Conservation (phyloP, 2,329 filamentous ascomycete genomes). For the Alternaria sp. region DNA sequence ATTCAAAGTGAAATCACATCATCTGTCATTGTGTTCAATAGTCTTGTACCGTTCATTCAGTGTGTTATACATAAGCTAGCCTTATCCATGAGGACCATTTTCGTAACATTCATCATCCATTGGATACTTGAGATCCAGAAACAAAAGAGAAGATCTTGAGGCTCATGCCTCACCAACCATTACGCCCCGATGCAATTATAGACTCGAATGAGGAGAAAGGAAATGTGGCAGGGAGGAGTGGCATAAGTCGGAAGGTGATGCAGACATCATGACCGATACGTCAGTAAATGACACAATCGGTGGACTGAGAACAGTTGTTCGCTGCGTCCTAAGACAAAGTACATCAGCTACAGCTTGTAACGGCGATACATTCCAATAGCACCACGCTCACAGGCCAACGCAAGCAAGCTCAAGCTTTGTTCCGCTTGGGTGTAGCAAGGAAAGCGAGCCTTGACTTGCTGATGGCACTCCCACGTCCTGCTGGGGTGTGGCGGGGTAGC, state of each 20-base stretch:
- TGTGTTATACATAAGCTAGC: slow-evolving; percentile 30
- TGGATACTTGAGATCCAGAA: slow-evolving; percentile 19
- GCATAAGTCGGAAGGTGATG: slow-evolving; percentile 15
- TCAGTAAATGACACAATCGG: slow-evolving; percentile 11
- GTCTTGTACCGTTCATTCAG: slow-evolving; percentile 20
- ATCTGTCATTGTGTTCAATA: not conserved
- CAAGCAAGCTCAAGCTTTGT: slow-evolving; percentile 31
- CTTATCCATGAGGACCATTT: slow-evolving; percentile 23
- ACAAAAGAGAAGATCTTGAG: slow-evolving; percentile 22
- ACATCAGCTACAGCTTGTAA: not conserved
- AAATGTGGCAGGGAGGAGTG: slow-evolving; percentile 14
- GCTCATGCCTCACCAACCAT: slow-evolving; percentile 14
- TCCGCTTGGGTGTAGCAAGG: slow-evolving; percentile 52
- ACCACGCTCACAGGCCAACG: not conserved
- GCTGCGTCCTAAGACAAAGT: not conserved
- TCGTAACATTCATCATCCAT: slow-evolving; percentile 28
- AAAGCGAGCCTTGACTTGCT: slow-evolving; percentile 51
- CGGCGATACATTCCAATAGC: not conserved
- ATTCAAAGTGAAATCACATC: not conserved
- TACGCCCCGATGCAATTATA: slow-evolving; percentile 22
- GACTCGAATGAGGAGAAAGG: slow-evolving; percentile 16
- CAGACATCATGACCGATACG: slow-evolving; percentile 15
- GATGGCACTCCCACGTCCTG: slow-evolving; percentile 42
- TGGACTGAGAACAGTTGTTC: not conserved
- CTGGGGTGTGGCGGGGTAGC: slow-evolving; percentile 42